A percentile compares a stretch with the other conserved stretches of the same genome.
Evolutionary conservation across 177 flowering plant genomes (phyloP).

Genomic region (Vitis hybrid): DNA sequence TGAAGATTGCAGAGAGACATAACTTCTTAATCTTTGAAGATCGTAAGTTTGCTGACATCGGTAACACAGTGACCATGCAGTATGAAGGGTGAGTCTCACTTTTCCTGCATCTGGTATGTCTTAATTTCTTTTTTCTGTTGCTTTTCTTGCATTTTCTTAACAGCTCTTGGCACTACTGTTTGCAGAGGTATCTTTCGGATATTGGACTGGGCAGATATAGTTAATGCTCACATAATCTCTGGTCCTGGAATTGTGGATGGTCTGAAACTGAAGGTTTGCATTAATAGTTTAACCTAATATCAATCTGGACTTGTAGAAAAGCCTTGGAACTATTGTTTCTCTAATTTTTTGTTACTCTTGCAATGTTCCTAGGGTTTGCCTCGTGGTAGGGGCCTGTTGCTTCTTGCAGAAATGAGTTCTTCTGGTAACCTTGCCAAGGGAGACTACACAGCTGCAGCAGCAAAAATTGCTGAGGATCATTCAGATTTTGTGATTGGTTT

Average conservation of each 20-base stretch:
- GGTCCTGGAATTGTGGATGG: constrained; percentile 99
- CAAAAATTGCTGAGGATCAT: constrained; percentile 83
- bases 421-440: constrained; percentile 93
- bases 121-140: constrained; percentile 7
- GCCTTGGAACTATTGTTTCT: neutral
- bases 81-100: neutral
- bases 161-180: constrained; percentile 2
- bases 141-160: neutral
- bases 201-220: constrained; percentile 96
- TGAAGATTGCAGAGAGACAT: too few species aligned
- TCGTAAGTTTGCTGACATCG: too few species aligned
- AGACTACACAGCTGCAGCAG: constrained; percentile 92
- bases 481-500: constrained; percentile 96
- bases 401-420: constrained; percentile 99
- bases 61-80: too few species aligned
- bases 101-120: constrained; percentile 1
- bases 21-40: too few species aligned
- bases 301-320: neutral
- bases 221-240: constrained; percentile 88
- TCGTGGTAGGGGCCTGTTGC: constrained; percentile 78
- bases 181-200: constrained; percentile 82
- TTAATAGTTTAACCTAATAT: neutral
- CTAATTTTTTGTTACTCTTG: neutral
- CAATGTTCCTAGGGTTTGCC: constrained; percentile 65
- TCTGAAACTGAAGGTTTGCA: constrained; percentile 78